These are phyloP conservation scores for Penicillium odoratum DNA, from an alignment of 495 filamentous ascomycete genomes.

Conservation along the genomic window DNA sequence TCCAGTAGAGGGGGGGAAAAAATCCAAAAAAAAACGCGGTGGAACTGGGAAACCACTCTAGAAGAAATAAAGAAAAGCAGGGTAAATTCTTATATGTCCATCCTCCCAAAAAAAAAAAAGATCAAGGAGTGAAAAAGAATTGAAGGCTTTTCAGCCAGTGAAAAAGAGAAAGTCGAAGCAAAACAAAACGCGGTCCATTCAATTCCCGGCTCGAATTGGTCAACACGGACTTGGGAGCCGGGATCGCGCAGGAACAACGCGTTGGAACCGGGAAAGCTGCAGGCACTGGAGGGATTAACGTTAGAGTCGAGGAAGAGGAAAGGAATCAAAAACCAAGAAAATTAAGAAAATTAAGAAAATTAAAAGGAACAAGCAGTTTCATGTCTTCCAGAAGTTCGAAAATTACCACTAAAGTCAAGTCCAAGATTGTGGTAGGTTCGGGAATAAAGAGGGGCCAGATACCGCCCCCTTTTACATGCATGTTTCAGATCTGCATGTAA, in stretches of 20 bases:
- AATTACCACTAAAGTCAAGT: constrained; percentile 17
- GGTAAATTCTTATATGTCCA: constrained; percentile 16
- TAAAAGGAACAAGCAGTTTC: constrained; percentile 12
- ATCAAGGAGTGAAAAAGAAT: constrained; percentile 11
- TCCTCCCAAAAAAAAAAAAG: constrained; percentile 15
- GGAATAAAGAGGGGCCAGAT: not conserved
- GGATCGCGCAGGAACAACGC: constrained; percentile 38
- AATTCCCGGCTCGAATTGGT: constrained; percentile 21
- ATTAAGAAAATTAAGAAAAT: no score
- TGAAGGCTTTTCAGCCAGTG: constrained; percentile 26
- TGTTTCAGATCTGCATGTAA: not conserved
- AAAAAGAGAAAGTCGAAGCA: constrained; percentile 20
- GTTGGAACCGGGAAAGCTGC: constrained; percentile 35
- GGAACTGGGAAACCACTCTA: constrained; percentile 12
- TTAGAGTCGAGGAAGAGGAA: constrained; percentile 18
- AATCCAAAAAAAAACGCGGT: constrained; percentile 8
- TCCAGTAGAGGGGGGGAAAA: constrained; percentile 7
- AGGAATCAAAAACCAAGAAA: constrained; percentile 14
- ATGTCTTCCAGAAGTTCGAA: constrained; percentile 24
- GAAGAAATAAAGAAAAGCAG: constrained; percentile 10
- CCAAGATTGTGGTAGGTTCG: constrained; percentile 6
- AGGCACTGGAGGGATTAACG: constrained; percentile 28
- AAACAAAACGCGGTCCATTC: constrained; percentile 21
- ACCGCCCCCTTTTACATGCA: not conserved
- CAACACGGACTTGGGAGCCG: constrained; percentile 38